Conservation (phyloP, 306 rosid species). For the Quercus variabilis region DNA sequence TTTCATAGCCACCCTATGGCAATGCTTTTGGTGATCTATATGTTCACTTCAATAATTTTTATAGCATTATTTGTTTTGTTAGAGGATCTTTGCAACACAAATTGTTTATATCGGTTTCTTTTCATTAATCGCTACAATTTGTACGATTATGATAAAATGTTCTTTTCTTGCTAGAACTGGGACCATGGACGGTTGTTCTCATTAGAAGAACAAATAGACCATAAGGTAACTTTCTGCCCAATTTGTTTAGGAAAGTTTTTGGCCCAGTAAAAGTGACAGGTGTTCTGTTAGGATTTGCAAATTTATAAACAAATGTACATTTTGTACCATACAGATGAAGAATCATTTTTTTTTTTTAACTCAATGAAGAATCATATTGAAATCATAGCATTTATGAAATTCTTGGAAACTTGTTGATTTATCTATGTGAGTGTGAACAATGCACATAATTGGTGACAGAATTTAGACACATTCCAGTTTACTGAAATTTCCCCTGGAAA, state of each 20-base stretch:
- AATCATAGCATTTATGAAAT: constrained; percentile 1
- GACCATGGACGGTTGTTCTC: constrained; percentile 78
- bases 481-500: neutral
- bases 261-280: neutral
- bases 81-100: neutral
- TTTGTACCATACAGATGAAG: neutral
- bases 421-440: constrained; percentile 11
- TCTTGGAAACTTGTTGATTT: constrained; percentile 6
- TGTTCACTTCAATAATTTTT: neutral
- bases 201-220: constrained; percentile 79
- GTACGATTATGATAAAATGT: neutral
- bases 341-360: neutral
- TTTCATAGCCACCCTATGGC: neutral
- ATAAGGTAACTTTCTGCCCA: constrained; percentile 54
- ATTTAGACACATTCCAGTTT: neutral
- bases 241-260: constrained; percentile 5
- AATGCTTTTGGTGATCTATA: no score
- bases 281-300: neutral
- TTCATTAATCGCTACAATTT: neutral
- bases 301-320: neutral
- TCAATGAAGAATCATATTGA: neutral
- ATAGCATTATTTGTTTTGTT: neutral
- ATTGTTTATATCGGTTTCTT: neutral
- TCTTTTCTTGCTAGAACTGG: constrained; percentile 55
- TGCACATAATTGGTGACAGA: neutral